Conservation (phyloP, 108 stramenopile genomes). For the Cyclotella choctawhatcheeana region DNA sequence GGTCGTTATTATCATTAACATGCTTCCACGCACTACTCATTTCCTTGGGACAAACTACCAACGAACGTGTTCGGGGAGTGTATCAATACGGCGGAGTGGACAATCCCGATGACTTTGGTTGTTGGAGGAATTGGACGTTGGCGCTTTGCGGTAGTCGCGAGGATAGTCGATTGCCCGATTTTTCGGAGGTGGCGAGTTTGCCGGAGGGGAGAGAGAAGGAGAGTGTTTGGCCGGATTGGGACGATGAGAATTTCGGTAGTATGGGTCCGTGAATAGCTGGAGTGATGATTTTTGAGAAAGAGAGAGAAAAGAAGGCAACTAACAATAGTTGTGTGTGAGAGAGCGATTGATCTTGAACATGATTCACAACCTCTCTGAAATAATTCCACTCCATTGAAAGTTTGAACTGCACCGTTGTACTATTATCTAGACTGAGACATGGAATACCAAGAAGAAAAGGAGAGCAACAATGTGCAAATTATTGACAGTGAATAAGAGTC, state of each 20-base stretch:
- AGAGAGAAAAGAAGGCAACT: neutral
- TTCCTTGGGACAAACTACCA: conserved; percentile 83
- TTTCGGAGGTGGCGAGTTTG: conserved; percentile 47
- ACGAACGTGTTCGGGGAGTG: conserved; percentile 81
- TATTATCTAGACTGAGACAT: too few relatives aligned
- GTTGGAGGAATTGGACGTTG: conserved; percentile 70
- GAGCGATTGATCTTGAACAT: too few relatives aligned
- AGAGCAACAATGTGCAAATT: too few relatives aligned
- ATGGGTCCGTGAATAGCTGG: too few relatives aligned
- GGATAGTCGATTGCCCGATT: conserved; percentile 44
- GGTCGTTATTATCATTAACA: conserved; percentile 73
- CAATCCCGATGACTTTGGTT: conserved; percentile 75
- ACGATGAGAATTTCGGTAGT: too few relatives aligned
- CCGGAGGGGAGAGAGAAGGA: conserved; percentile 12
- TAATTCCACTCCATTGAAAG: too few relatives aligned
- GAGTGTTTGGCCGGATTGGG: conserved; percentile 13
- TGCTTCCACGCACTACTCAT: conserved; percentile 83
- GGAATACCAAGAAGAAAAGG: too few relatives aligned
- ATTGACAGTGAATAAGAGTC: too few relatives aligned
- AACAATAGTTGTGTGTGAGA: too few relatives aligned
- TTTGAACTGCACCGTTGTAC: too few relatives aligned
- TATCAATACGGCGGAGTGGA: conserved; percentile 62
- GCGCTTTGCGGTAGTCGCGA: conserved; percentile 48
- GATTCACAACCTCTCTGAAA: too few relatives aligned
- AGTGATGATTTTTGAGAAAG: too few relatives aligned